Base-by-base conservation (phyloP, 2,329 filamentous ascomycete species). In the Sclerotinia subarctica region DNA sequence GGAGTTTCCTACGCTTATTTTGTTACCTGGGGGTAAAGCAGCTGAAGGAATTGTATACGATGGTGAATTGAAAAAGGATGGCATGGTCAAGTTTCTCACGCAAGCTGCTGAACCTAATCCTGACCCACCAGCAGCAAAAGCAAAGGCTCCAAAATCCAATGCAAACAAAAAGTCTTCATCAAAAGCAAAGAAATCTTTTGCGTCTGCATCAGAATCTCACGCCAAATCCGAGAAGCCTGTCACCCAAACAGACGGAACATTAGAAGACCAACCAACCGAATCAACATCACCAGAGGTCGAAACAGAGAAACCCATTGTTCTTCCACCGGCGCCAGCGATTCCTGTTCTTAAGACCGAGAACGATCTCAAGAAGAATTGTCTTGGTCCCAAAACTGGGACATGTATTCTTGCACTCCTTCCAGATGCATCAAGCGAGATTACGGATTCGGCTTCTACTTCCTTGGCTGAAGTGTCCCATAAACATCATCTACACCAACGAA, bases 1-100 rank as follows among this genome's bases (percentile, higher is more conserved):
- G 21, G 88, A 89, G 63, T 96, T 92, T 77, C 96, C 95, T 0
- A 88, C 90, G 0, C 81, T 99, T 54, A 82, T 97, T 3, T 85
- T 98, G 21, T 79, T 99, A 6, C 91, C 93, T 0, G 90, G 88
- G 35, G 88, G 87, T 29, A 84, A 74, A 59, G 84, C 87, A 60
- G 83, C 88, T 63, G 87, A 93, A 26, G 83, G 87, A 3, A 82
- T 95, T 67, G 81, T 88, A 54, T 96, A 96, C 77, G 83, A 91
- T 38, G 94, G 94, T 53, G 90, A 95, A 72, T 81, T 97, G 77
- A 95, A 93, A 79, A 97, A 96, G 81, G 87, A 89, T 24, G 85
- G 86, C 46, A 90, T 99, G 79, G 82, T 94, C 69, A 83, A 88
- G 52, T 99, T 98, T 81, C 83, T 99, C 54, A 90, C 89, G 2